Conservation (phyloP, 2,329 filamentous ascomycete genomes). For the Stemphylium beticola region DNA sequence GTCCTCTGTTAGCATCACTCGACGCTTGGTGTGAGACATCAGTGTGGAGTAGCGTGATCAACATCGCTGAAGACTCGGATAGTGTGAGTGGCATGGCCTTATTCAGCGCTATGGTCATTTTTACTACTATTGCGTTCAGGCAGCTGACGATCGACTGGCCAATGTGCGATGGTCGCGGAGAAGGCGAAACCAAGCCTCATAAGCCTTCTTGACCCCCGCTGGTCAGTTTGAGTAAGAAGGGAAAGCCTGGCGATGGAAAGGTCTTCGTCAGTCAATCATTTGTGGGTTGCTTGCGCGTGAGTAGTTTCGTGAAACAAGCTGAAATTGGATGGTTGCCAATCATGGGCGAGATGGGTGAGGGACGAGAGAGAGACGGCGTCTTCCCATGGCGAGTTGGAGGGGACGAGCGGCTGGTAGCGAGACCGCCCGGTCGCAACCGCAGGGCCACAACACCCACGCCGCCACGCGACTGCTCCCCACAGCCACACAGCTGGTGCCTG, state of each 20-base stretch:
- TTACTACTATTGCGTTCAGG: background rate
- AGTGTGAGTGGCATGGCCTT: background rate
- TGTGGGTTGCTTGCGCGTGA: constrained; percentile 10
- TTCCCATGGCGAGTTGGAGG: constrained; percentile 14
- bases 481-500: constrained; percentile 14
- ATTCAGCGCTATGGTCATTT: constrained; percentile 9
- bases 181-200: constrained; percentile 19
- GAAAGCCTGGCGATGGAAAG: background rate
- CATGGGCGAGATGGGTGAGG: background rate
- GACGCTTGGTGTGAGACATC: no score
- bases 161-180: constrained; percentile 2
- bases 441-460: constrained; percentile 4
- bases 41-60: background rate
- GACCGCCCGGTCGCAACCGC: constrained; percentile 8
- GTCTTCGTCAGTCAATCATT: constrained; percentile 9
- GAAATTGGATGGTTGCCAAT: constrained; percentile 16
- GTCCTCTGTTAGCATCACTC: background rate
- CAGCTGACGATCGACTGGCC: constrained; percentile 5
- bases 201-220: constrained; percentile 10
- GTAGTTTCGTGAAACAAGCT: constrained; percentile 19
- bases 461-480: constrained; percentile 5
- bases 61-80: background rate
- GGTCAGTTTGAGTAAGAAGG: constrained; percentile 12
- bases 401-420: constrained; percentile 18
- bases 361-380: constrained; percentile 10